Base-by-base conservation (phyloP, 176 grass and related monocot species). In the Rhipidocladum racemiflorum region DNA sequence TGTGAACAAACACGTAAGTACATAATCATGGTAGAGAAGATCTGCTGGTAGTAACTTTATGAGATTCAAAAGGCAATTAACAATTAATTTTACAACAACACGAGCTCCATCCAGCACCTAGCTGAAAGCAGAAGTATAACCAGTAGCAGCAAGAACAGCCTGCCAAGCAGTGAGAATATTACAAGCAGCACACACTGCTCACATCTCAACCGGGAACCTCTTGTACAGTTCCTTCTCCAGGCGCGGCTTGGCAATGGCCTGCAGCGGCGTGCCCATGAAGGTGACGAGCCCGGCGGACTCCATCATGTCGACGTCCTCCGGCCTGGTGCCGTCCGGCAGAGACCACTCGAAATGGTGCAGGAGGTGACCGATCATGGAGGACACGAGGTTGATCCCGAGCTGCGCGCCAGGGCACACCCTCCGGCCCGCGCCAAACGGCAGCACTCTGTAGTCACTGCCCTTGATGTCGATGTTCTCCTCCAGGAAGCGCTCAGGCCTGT, bases 331-430 rank as follows among this genome's bases (percentile, higher is more conserved):
- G 0, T 85, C 89, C 0, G 87, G 87, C 36, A 89, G 92, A 1
- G 77, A 82, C 92, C 92, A 94, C 39, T 83, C 70, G 74, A 94
- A 94, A 64, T 91, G 92, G 77, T 94, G 92, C 24, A 94, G 62
- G 11, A 94, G 74, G 81, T 89, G 89, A 1, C 84, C 92, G 13
- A 94, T 81, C 92, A 91, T 91, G 56, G 87, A 87, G 72, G 77
- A 72, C 9, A 94, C 84, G 8, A 91, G 72, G 48, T 87, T 91
- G 68, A 94, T 91, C 1, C 92, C 92, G 0, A 94, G 92, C 84
- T 94, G 89, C 1, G 89, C 89, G 0, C 92, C 92, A 0, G 92
- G 92, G 84, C 92, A 94, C 21, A 94, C 78, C 1, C 92, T 69
- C 18, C 92, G 72, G 20, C 92, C 92, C 0, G 92, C 87, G 2